Conservation (phyloP, 2,329 filamentous ascomycete species). For the Sclerotiophoma versabilis region DNA sequence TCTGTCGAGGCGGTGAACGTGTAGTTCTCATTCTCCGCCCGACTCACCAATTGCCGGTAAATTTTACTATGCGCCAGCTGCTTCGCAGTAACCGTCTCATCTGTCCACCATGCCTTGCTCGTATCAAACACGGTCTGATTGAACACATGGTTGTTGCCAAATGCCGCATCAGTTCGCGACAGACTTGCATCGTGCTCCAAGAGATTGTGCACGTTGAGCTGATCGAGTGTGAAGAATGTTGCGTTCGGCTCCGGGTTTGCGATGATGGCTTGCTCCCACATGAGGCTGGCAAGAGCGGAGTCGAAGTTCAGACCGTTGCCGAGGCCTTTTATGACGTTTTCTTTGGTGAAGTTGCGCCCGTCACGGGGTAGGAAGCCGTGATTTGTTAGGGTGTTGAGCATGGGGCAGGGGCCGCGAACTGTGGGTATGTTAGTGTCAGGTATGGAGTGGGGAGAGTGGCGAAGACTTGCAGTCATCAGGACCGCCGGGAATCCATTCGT, state of each 20-base stretch:
- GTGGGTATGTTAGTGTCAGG: neutral
- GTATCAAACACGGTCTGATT: constrained; percentile 60
- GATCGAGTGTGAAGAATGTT: constrained; percentile 45
- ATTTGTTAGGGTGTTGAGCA: constrained; percentile 47
- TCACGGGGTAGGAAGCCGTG: constrained; percentile 44
- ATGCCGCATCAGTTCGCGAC: constrained; percentile 58
- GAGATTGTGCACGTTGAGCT: constrained; percentile 57
- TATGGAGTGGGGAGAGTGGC: no score
- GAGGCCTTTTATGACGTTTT: constrained; percentile 51
- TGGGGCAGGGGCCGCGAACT: constrained; percentile 44
- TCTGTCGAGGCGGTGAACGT: constrained; percentile 54
- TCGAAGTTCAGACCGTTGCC: constrained; percentile 55
- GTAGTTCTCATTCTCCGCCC: constrained; percentile 58
- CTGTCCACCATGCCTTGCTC: constrained; percentile 57
- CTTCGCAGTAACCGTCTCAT: constrained; percentile 41
- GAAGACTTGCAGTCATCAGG: constrained; percentile 23
- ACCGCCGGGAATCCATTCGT: constrained; percentile 27
- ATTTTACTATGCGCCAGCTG: constrained; percentile 55
- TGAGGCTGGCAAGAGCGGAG: constrained; percentile 46
- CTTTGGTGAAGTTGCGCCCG: constrained; percentile 44
- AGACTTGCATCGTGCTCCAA: constrained; percentile 60
- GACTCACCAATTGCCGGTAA: constrained; percentile 54
- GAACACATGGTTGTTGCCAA: constrained; percentile 62
- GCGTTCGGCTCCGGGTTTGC: constrained; percentile 38
- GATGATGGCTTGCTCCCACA: constrained; percentile 55